phyloP scores from a whole-genome alignment of 169 alveolate species.

The Eimeria zaria region DNA sequence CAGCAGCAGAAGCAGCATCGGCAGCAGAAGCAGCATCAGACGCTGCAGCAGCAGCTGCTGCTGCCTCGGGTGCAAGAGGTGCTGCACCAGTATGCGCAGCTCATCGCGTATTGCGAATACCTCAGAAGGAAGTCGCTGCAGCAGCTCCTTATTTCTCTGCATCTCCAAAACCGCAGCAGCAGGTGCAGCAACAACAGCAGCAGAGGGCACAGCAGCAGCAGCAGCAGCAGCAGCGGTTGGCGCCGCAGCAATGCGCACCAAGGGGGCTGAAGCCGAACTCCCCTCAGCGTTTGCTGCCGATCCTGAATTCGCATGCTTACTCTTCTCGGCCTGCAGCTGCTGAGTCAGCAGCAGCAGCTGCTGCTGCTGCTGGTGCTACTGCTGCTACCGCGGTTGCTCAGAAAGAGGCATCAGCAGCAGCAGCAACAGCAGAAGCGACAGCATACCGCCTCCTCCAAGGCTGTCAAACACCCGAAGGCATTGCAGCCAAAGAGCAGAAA shows the following conservation, averaged over 20 bases:
- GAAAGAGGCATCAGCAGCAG: conserved; percentile 13
- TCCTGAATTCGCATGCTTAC: background rate
- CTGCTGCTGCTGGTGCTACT: conserved; percentile 39
- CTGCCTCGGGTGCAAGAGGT: background rate
- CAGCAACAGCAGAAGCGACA: background rate
- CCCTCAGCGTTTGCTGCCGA: conserved; percentile 58
- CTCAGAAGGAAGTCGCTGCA: conserved; percentile 4
- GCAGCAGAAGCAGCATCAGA: conserved; percentile 5
- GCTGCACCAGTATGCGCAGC: background rate
- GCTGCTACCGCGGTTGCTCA: too few species aligned
- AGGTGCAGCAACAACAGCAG: conserved; percentile 61
- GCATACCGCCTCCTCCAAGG: background rate
- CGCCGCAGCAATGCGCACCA: background rate
- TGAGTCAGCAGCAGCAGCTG: conserved; percentile 15
- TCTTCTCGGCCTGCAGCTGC: background rate
- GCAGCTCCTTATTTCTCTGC: conserved; percentile 37
- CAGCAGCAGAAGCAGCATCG: conserved; percentile 13
- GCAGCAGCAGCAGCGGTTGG: conserved; percentile 34
- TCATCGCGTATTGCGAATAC: conserved; percentile 16
- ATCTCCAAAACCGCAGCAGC: conserved; percentile 49
- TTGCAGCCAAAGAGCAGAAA: background rate
- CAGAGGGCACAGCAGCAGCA: conserved; percentile 11
- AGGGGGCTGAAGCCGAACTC: conserved; percentile 19
- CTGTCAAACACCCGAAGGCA: background rate
- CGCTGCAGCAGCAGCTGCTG: conserved; percentile 25